Percentiles rank a stretch among this genome's conserved stretches.
Conservation (phyloP, 768 basidiomycete species). For the Suillus ampliporus region DNA sequence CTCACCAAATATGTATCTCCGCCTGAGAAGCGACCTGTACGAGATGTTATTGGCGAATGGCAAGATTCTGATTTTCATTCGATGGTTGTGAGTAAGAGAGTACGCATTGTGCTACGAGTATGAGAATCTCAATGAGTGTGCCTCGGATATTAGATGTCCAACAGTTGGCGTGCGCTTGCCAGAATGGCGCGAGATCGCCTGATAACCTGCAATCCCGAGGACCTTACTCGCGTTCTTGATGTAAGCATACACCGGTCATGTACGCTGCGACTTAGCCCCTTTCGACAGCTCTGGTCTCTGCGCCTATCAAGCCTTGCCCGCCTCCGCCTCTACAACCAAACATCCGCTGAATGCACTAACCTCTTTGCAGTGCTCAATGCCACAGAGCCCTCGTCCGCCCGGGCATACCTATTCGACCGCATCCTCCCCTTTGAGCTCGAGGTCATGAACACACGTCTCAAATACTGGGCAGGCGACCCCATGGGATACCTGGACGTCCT, state of each 20-base stretch:
- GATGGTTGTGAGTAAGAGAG: conserved; percentile 68
- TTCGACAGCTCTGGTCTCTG: conserved; percentile 77
- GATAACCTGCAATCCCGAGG: conserved; percentile 71
- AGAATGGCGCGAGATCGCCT: conserved; percentile 83
- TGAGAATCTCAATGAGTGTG: conserved; percentile 25
- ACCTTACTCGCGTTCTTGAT: conserved; percentile 65
- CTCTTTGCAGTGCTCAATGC: conserved; percentile 73
- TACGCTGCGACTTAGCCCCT: not conserved
- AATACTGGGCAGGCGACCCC: conserved; percentile 83
- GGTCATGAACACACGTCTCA: conserved; percentile 74
- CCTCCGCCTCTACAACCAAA: conserved; percentile 85
- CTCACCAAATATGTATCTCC: conserved; percentile 85
- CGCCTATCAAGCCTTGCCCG: conserved; percentile 80
- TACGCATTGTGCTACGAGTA: conserved; percentile 23
- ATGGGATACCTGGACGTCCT: conserved; percentile 83
- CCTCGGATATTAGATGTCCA: conserved; percentile 67
- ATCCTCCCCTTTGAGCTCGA: conserved; percentile 54
- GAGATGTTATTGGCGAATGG: conserved; percentile 81
- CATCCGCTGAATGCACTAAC: conserved; percentile 83
- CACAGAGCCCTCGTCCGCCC: conserved; percentile 57
- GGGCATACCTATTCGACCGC: conserved; percentile 56
- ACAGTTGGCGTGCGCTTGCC: conserved; percentile 87
- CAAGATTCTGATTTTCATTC: conserved; percentile 74
- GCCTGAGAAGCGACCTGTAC: conserved; percentile 71
- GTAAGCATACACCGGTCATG: conserved; percentile 47